Evolutionary conservation across 148 eudicot species (phyloP).

Genomic region (Polygonum aviculare): DNA sequence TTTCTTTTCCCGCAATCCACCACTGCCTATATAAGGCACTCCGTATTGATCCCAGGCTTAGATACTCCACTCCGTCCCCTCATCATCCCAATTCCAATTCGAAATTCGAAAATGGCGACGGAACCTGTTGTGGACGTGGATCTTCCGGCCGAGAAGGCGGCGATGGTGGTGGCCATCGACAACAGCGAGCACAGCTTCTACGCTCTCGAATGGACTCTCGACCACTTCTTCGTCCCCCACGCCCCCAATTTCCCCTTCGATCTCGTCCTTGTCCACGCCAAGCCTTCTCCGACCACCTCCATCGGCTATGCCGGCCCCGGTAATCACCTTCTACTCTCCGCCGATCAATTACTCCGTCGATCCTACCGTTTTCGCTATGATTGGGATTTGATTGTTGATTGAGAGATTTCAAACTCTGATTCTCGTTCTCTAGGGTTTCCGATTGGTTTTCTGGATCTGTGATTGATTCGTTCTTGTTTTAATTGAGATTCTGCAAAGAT

Average conservation of each 20-base stretch:
- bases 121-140: not conserved
- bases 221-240: conserved; percentile 44
- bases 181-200: conserved; percentile 59
- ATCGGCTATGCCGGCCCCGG: conserved; percentile 55
- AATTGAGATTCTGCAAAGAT: not conserved
- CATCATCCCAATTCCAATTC: too few relatives aligned
- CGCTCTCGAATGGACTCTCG: conserved; percentile 51
- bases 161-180: conserved; percentile 46
- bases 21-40: not conserved
- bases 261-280: conserved; percentile 51
- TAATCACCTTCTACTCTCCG: conserved; percentile 5
- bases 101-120: conserved; percentile 9
- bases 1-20: not conserved
- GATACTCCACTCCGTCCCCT: too few relatives aligned
- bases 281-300: conserved; percentile 35
- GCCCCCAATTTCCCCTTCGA: conserved; percentile 35
- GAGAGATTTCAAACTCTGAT: not conserved
- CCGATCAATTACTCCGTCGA: too few relatives aligned
- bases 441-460: not conserved
- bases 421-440: not conserved
- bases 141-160: conserved; percentile 21
- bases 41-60: not conserved
- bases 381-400: not conserved
- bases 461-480: not conserved
- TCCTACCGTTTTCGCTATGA: not conserved